These are phyloP conservation scores for Rhypophila decipiens DNA, from an alignment of 495 filamentous ascomycete genomes.

Conservation along the genomic window DNA sequence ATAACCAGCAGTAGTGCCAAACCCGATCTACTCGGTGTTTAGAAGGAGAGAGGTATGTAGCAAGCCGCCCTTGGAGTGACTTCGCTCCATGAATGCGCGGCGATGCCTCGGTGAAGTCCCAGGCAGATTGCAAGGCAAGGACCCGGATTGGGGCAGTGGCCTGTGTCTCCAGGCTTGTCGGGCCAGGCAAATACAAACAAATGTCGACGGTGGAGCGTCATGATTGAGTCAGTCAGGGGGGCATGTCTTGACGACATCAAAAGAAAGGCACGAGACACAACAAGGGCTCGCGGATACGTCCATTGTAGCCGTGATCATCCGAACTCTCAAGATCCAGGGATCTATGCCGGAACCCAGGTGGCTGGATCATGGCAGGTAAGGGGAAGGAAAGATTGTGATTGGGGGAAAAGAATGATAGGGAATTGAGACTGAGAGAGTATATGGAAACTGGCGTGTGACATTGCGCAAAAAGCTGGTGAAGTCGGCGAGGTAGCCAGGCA, in stretches of 20 bases:
- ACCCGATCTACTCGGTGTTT: too few species aligned
- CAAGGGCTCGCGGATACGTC: not conserved
- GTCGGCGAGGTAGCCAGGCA: too few species aligned
- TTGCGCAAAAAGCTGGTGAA: too few species aligned
- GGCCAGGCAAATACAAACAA: constrained; percentile 2
- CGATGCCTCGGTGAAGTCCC: constrained; percentile 12
- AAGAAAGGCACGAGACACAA: not conserved
- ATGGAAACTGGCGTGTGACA: too few species aligned
- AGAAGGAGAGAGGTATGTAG: too few species aligned
- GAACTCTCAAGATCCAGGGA: not conserved
- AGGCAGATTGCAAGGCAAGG: constrained; percentile 20
- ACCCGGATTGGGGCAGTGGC: not conserved
- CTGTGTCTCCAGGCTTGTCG: constrained; percentile 8
- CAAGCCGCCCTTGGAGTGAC: not conserved
- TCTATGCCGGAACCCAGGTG: not conserved
- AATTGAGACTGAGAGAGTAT: too few species aligned
- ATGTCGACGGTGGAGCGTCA: constrained; percentile 11
- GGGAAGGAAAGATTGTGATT: too few species aligned
- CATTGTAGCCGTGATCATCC: too few species aligned
- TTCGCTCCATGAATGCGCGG: not conserved
- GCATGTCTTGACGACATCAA: not conserved
- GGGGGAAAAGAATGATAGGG: too few species aligned
- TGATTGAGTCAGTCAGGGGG: constrained; percentile 10
- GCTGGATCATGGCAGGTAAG: too few species aligned
- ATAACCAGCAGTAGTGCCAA: too few species aligned